These are phyloP conservation scores for Inonotus hispidus DNA, from an alignment of 1,284 basidiomycete genomes.

Conservation along the genomic window DNA sequence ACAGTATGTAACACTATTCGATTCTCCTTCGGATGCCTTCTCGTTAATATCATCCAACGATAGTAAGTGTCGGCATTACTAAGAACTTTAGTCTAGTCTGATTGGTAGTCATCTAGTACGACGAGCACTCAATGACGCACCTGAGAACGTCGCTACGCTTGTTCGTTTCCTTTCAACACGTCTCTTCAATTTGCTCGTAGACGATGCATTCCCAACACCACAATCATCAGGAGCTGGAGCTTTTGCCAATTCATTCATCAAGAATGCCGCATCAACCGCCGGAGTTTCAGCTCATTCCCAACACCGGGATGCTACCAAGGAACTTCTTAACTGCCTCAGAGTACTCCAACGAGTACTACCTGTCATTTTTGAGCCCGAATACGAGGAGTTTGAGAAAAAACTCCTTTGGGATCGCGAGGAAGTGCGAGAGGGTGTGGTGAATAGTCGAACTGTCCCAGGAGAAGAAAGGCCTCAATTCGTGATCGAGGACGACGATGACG, in stretches of 20 bases:
- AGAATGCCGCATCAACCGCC: constrained; percentile 35
- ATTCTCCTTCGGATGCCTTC: constrained; percentile 83
- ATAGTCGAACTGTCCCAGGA: constrained; percentile 22
- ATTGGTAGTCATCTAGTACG: constrained; percentile 48
- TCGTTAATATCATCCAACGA: constrained; percentile 83
- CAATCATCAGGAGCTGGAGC: constrained; percentile 52
- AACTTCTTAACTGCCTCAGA: constrained; percentile 84
- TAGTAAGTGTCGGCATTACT: constrained; percentile 58
- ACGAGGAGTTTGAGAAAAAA: constrained; percentile 66
- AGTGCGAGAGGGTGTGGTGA: constrained; percentile 35
- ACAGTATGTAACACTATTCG: constrained; percentile 83
- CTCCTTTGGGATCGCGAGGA: constrained; percentile 67
- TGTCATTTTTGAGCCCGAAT: constrained; percentile 78
- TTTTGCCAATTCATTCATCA: constrained; percentile 65
- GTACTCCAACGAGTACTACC: constrained; percentile 85
- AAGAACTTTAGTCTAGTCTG: constrained; percentile 5
- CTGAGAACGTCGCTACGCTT: constrained; percentile 81
- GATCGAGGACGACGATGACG: constrained; percentile 77
- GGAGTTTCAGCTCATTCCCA: constrained; percentile 25
- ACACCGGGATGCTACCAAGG: constrained; percentile 69
- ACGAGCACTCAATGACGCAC: constrained; percentile 72
- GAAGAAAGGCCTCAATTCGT: constrained; percentile 61
- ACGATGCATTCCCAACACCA: constrained; percentile 74
- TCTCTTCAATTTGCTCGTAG: constrained; percentile 76
- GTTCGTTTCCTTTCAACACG: constrained; percentile 69